Conservation (phyloP, 1,284 basidiomycete species). For the Leccinum pachyderme region DNA sequence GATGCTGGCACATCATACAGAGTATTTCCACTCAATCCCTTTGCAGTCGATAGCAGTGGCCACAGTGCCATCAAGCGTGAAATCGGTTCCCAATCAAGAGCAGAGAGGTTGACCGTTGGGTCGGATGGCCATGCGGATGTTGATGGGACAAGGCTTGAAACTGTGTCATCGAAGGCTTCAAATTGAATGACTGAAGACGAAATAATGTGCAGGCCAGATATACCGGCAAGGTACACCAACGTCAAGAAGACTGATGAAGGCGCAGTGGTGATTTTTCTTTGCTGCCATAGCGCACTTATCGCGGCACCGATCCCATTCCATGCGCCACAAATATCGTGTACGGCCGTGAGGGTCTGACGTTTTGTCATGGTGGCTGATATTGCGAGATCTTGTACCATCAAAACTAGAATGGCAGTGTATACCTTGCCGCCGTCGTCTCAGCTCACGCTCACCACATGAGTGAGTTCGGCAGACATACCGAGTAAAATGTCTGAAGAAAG, state of each 20-base stretch:
- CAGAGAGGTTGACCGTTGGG: background rate
- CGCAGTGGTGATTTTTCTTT: conserved; percentile 9
- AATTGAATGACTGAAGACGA: conserved; percentile 24
- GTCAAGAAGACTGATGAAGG: background rate
- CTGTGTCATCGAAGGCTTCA: conserved; percentile 8
- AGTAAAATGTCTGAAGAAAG: conserved; percentile 9
- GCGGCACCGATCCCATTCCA: conserved; percentile 24
- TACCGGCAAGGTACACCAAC: conserved; percentile 10
- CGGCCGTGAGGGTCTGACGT: conserved; percentile 13
- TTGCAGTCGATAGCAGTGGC: conserved; percentile 4
- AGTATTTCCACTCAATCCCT: conserved; percentile 9
- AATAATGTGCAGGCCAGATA: conserved; percentile 17
- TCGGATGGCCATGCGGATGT: conserved; percentile 7
- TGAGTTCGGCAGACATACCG: background rate
- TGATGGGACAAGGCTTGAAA: background rate
- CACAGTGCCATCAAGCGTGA: background rate
- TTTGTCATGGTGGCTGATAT: background rate
- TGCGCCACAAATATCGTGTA: conserved; percentile 17
- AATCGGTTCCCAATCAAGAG: conserved; percentile 4
- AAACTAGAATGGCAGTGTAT: conserved; percentile 14
- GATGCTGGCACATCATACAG: conserved; percentile 15
- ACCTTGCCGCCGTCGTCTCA: conserved; percentile 3
- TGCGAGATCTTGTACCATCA: conserved; percentile 9
- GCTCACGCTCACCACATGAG: no score
- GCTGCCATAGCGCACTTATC: conserved; percentile 14